phyloP scores from a whole-genome alignment of 139 green algal species.

The Astrephomene gubernaculifera region DNA sequence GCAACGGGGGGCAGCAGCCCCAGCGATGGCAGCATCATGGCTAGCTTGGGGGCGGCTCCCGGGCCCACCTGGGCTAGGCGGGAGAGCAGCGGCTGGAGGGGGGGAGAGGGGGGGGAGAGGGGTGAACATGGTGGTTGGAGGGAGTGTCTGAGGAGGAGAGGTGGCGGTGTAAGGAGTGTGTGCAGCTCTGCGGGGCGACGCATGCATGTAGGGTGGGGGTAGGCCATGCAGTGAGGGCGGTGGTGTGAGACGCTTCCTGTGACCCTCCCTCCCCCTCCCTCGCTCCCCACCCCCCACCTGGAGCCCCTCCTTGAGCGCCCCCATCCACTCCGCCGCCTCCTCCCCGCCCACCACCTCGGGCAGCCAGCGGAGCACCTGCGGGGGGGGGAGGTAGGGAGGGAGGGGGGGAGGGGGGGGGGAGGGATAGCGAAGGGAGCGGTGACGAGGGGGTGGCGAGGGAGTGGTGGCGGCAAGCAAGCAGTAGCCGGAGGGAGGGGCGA shows the following conservation, averaged over 20 bases:
- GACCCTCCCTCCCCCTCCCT: neutral
- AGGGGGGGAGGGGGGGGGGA: neutral
- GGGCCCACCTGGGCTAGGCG: neutral
- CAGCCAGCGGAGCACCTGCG: constrained; percentile 13
- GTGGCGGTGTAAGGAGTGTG: no score
- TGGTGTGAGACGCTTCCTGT: neutral
- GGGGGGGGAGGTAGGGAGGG: neutral
- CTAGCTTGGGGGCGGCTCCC: neutral
- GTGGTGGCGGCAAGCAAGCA: no score
- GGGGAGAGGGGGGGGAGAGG: no score
- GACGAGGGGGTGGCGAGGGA: no score
- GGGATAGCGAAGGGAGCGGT: no score
- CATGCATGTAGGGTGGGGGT: no score
- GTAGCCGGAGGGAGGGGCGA: no score
- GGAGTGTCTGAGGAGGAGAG: no score
- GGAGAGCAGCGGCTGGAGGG: neutral
- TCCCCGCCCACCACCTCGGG: constrained; percentile 1
- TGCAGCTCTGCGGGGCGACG: no score
- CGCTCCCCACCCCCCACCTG: neutral
- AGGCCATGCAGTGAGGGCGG: neutral
- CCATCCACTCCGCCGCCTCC: neutral
- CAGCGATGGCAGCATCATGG: constrained; percentile 11
- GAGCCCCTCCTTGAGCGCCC: neutral
- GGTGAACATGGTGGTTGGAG: no score
- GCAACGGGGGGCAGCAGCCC: neutral